A percentile compares a stretch with the other conserved stretches of the same genome.
Evolutionary conservation across 228 moss, liverwort and hornwort genomes (phyloP).

Genomic region (Sphagnum fallax): DNA sequence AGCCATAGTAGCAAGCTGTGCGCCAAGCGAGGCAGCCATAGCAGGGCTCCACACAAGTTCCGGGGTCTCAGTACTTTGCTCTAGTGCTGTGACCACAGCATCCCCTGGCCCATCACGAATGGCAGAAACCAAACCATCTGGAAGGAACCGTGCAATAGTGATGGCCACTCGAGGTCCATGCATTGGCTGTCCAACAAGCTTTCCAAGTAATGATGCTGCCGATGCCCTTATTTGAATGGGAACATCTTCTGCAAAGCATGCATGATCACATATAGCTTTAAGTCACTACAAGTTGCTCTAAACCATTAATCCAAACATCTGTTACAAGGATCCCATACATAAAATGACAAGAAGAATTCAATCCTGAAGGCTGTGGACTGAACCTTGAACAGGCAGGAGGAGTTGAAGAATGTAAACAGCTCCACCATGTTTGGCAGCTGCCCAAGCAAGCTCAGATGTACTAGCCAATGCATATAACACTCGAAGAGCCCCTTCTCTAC

Average conservation of each 20-base stretch:
- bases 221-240: slow-evolving; percentile 76
- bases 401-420: slow-evolving; percentile 98
- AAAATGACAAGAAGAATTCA: too few relatives aligned
- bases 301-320: too few relatives aligned
- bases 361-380: too few relatives aligned
- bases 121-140: slow-evolving; percentile 90
- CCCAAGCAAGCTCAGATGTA: slow-evolving; percentile 95
- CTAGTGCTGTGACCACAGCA: slow-evolving; percentile 83
- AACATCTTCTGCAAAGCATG: slow-evolving; percentile 59
- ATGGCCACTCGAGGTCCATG: slow-evolving; percentile 98
- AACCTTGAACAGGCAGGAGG: slow-evolving; percentile 91
- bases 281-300: too few relatives aligned
- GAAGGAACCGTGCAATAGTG: slow-evolving; percentile 86
- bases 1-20: slow-evolving; percentile 92
- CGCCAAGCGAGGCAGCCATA: slow-evolving; percentile 96
- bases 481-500: slow-evolving; percentile 73
- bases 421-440: slow-evolving; percentile 96
- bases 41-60: slow-evolving; percentile 99
- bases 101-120: slow-evolving; percentile 97
- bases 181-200: slow-evolving; percentile 96
- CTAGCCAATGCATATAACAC: slow-evolving; percentile 87
- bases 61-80: slow-evolving; percentile 96
- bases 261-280: not conserved
- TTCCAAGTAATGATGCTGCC: slow-evolving; percentile 87
- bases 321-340: too few relatives aligned